Evolutionary conservation across 192 early-diverging fungal species (phyloP).

Genomic region (Pilaira anomala): DNA sequence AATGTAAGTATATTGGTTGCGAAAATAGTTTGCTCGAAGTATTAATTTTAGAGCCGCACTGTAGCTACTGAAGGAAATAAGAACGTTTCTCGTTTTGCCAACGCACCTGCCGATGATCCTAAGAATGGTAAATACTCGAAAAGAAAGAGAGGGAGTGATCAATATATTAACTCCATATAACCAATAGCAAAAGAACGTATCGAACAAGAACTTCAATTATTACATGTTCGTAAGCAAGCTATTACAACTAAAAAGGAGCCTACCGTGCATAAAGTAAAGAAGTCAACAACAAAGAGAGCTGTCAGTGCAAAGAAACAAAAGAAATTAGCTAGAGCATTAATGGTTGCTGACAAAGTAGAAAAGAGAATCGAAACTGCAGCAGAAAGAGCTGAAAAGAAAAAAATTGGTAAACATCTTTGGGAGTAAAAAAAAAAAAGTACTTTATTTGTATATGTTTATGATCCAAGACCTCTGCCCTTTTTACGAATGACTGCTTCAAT

Average conservation of each 20-base stretch:
- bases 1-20: neutral
- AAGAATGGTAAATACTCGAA: neutral
- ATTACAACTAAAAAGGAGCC: neutral
- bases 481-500: slow-evolving; percentile 50
- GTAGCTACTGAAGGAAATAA: too few relatives aligned
- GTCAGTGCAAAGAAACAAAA: slow-evolving; percentile 25
- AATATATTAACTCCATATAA: neutral
- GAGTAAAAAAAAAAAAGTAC: slow-evolving; percentile 2
- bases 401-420: slow-evolving; percentile 24
- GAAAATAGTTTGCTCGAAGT: neutral
- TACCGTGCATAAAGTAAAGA: slow-evolving; percentile 13
- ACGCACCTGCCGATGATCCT: neutral
- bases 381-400: slow-evolving; percentile 21
- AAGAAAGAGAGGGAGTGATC: neutral
- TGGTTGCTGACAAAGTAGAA: slow-evolving; percentile 31
- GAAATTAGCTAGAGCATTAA: slow-evolving; percentile 19
- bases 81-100: neutral
- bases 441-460: slow-evolving; percentile 16
- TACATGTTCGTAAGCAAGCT: slow-evolving; percentile 17
- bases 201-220: slow-evolving; percentile 16
- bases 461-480: slow-evolving; percentile 44
- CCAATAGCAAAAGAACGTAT: slow-evolving; percentile 27
- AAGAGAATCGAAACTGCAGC: neutral
- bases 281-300: slow-evolving; percentile 12
- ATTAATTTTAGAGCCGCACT: neutral